Base-by-base conservation (phyloP, 306 rosid genomes). In the Dryas alaskensis region DNA sequence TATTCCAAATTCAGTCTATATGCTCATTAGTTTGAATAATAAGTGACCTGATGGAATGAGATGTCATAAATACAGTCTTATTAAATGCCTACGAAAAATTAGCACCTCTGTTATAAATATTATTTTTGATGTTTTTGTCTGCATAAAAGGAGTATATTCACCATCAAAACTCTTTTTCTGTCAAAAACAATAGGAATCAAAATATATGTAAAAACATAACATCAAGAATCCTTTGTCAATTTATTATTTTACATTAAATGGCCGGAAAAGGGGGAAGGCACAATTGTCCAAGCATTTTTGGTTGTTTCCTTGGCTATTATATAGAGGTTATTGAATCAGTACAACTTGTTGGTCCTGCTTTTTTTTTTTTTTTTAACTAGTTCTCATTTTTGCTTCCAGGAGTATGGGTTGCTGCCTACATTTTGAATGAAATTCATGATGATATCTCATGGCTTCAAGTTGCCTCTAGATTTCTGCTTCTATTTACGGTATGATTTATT, bases 381-480 rank as follows among this genome's bases (percentile, higher is more conserved):
- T 79, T 51, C 64, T 80, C 49, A 27, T 73, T 85, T 69, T 12
- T 78, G 76, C 69, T 84, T 86, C 76, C 87, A 95, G 99, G 79
- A 80, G 84, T 86, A 57, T 92, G 99, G 98, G 77, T 85, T 81
- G 80, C 87, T 71, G 90, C 98, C 72, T 92, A 90, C 73, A 60
- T 87, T 72, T 80, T 89, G 63, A 90, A 92, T 80, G 98, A 95
- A 87, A 88, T 80, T 82, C 92, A 87, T 76, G 99, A 95, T 43
- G 85, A 90, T 49, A 79, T 90, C 84, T 81, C 90, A 70, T 89
- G 93, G 90, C 93, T 92, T 82, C 87, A 92, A 86, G 89, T 90
- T 87, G 84, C 78, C 80, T 87, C 97, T 80, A 84, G 99, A 84
- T 92, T 92, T 87, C 83, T 87, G 66, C 91, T 90, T 60, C 80